phyloP scores from a whole-genome alignment of 768 basidiomycete species.

The Tulasnella sp. region DNA sequence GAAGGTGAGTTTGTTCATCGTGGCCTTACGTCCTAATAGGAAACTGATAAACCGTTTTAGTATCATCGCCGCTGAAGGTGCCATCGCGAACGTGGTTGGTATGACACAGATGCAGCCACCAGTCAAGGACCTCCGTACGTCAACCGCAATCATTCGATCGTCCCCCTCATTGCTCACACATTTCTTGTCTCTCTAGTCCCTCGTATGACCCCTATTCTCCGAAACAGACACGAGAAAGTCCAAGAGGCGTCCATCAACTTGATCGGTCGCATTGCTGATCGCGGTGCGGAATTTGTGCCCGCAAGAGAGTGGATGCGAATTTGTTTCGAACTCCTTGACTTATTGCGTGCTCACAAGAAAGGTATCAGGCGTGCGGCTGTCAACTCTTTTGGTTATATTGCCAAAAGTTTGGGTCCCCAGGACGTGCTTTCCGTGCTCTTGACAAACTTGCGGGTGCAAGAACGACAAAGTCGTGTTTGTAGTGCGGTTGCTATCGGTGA shows the following conservation, averaged over 20 bases:
- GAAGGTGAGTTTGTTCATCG: constrained; percentile 32
- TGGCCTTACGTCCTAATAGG: not conserved
- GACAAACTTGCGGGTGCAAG: constrained; percentile 94
- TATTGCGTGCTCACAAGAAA: constrained; percentile 98
- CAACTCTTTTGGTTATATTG: constrained; percentile 99
- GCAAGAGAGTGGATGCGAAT: constrained; percentile 99
- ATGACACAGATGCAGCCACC: constrained; percentile 99
- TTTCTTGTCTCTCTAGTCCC: constrained; percentile 48
- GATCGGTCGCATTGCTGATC: constrained; percentile 98
- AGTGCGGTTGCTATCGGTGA: constrained; percentile 88
- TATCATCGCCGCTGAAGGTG: constrained; percentile 96
- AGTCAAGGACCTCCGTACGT: constrained; percentile 94
- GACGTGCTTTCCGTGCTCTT: constrained; percentile 91
- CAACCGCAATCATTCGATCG: not conserved
- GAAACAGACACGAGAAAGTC: constrained; percentile 98
- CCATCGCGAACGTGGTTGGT: constrained; percentile 98
- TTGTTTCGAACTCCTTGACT: constrained; percentile 92
- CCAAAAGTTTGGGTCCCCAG: constrained; percentile 97
- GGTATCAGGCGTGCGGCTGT: constrained; percentile 97
- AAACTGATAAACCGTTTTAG: constrained; percentile 31
- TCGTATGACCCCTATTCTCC: constrained; percentile 98
- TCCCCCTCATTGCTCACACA: constrained; percentile 19
- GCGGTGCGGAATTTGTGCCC: constrained; percentile 96
- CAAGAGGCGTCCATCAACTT: constrained; percentile 99
- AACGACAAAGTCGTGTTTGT: constrained; percentile 97